Evolutionary conservation across 2,329 filamentous ascomycete genomes (phyloP).

Genomic region (Trichoderma polysporum): DNA sequence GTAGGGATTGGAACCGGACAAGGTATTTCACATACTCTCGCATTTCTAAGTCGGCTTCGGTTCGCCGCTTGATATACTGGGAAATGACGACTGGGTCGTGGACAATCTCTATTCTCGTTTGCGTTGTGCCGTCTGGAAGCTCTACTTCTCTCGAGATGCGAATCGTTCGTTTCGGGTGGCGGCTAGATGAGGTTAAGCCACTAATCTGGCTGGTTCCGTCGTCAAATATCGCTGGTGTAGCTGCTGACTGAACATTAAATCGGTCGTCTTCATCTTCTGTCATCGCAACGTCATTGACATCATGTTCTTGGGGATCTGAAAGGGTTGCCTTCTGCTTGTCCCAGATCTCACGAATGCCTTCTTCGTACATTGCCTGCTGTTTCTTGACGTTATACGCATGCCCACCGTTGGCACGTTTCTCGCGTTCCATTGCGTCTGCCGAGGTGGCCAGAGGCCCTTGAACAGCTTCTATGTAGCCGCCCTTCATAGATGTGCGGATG

Average conservation of each 20-base stretch:
- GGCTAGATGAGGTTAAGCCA: constrained; percentile 63
- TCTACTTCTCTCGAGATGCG: constrained; percentile 68
- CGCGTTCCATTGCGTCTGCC: constrained; percentile 83
- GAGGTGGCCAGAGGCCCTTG: constrained; percentile 64
- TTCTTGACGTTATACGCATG: constrained; percentile 97
- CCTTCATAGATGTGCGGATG: constrained; percentile 98
- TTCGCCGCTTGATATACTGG: constrained; percentile 79
- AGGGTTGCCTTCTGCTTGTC: constrained; percentile 79
- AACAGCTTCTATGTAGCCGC: constrained; percentile 83
- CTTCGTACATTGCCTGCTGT: constrained; percentile 88
- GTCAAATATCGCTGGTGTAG: constrained; percentile 66
- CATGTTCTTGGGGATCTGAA: constrained; percentile 67
- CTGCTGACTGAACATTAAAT: constrained; percentile 70
- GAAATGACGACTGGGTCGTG: constrained; percentile 84
- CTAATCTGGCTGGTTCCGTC: constrained; percentile 81
- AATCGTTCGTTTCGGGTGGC: constrained; percentile 64
- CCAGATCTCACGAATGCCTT: constrained; percentile 91
- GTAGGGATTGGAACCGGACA: constrained; percentile 13
- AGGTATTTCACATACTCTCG: constrained; percentile 61
- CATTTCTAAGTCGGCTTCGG: constrained; percentile 67
- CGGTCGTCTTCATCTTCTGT: constrained; percentile 63
- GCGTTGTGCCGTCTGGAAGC: constrained; percentile 49
- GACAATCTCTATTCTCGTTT: constrained; percentile 66
- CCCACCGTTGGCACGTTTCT: constrained; percentile 84
- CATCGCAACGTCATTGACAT: constrained; percentile 58